Evolutionary conservation across 768 basidiomycete species (phyloP).

Genomic region (Russula ochroleuca): DNA sequence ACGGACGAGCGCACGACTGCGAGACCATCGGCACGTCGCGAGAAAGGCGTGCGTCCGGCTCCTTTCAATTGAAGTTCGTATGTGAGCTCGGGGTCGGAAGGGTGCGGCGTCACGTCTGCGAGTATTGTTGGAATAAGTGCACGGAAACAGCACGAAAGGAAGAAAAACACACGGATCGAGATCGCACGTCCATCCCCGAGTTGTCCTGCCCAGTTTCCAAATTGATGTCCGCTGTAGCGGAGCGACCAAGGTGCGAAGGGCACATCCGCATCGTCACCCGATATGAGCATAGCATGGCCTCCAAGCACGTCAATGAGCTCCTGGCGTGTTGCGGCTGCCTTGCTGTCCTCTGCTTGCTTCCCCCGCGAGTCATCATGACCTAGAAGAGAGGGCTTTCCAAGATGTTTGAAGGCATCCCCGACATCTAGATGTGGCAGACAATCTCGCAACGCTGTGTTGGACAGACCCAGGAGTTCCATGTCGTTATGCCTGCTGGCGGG

Average conservation of each 20-base stretch:
- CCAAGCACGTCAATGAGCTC: slow-evolving; percentile 79
- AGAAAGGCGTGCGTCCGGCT: slow-evolving; percentile 90
- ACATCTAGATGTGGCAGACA: slow-evolving; percentile 82
- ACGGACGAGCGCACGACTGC: slow-evolving; percentile 94
- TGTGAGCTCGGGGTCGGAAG: slow-evolving; percentile 46
- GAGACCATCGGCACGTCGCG: slow-evolving; percentile 86
- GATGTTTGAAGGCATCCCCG: slow-evolving; percentile 69
- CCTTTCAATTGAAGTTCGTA: slow-evolving; percentile 96
- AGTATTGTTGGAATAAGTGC: background rate
- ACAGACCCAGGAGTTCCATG: slow-evolving; percentile 65
- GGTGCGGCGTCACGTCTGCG: slow-evolving; percentile 74
- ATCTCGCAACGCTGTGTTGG: slow-evolving; percentile 63
- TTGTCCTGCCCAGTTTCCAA: slow-evolving; percentile 88
- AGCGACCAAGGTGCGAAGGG: slow-evolving; percentile 69
- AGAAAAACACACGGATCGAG: slow-evolving; percentile 55
- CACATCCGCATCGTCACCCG: slow-evolving; percentile 34
- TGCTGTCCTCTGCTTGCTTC: slow-evolving; percentile 30
- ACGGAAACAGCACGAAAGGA: background rate
- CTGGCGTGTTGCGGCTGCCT: slow-evolving; percentile 48
- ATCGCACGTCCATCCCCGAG: slow-evolving; percentile 94
- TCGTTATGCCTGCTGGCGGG: slow-evolving; percentile 46
- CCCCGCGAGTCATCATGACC: slow-evolving; percentile 31
- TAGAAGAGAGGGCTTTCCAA: slow-evolving; percentile 58
- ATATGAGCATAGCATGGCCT: slow-evolving; percentile 69
- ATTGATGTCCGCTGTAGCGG: slow-evolving; percentile 89